Base-by-base conservation (phyloP, 1,139 yeast species). In the Sugiyamaella castrensis region DNA sequence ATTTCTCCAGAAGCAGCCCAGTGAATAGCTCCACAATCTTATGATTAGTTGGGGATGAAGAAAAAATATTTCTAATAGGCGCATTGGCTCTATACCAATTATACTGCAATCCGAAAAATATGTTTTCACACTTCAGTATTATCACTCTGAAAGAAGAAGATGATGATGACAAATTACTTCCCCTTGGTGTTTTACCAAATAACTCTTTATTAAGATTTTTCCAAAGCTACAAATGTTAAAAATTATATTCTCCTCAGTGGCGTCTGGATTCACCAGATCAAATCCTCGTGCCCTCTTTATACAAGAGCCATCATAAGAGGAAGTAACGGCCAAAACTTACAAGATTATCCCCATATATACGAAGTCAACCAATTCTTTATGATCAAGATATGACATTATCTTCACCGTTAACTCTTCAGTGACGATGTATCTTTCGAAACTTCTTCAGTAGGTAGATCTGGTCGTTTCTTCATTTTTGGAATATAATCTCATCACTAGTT, bases 11-110 rank as follows among this genome's bases (percentile, higher is more conserved):
- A 4, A 5, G 24, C 24, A 4, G 24, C 24, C 24, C 24, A 19
- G 24, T 19, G 24, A 19, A 19, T 19, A 19, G 24, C 5, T 5
- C 24, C 5, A 19, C 24, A 4, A 19, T 19, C 5, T 19, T 19
- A 19, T 5, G 5, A 19, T 19, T 5, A 19, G 3, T 19, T 19
- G 24, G 24, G 5, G 24, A 19, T 4, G 24, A 19, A 19, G 24
- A 19, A 19, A 35, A 35, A n/a, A 27, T 24, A 13, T 35, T 11
- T 9, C 29, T 42, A 9, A 42, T 28, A 7, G 13, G 29, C 32
- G 46, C 40, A 4, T n/a, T 19, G 2, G 46, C 50, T 5, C 19
- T 15, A 9, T 36, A 29, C 50, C 50, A 46, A 29, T 46, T 46
- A 12, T 29, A 30, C 9, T 40, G 39, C 9, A 41, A 13, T 12